Percentiles rank a stretch among this genome's conserved stretches.
phyloP scores from a whole-genome alignment of 2,329 filamentous ascomycete genomes.

The Falciphora oryzae region DNA sequence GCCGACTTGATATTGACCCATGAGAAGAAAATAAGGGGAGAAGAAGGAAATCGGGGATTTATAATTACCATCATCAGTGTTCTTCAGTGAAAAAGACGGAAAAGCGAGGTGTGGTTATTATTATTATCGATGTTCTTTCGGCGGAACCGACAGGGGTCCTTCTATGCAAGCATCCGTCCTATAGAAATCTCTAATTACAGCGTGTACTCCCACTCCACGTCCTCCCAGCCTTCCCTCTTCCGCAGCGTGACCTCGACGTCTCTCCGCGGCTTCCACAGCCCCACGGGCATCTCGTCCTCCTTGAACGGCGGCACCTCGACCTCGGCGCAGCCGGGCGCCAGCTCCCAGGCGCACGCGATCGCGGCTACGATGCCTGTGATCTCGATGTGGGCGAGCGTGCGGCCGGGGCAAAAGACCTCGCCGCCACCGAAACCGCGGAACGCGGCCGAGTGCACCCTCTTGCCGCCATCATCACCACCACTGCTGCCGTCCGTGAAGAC shows the following conservation, averaged over 20 bases:
- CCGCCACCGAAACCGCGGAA: constrained; percentile 29
- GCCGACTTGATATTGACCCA: too few relatives aligned
- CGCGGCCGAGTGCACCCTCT: constrained; percentile 18
- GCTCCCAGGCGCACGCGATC: neutral
- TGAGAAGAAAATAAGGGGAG: too few relatives aligned
- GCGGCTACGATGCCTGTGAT: constrained; percentile 19
- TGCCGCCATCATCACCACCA: constrained; percentile 24
- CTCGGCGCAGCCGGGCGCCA: constrained; percentile 19
- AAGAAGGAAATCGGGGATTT: too few relatives aligned
- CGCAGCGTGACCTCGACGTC: constrained; percentile 11
- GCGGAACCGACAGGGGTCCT: too few relatives aligned
- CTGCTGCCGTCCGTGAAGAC: neutral
- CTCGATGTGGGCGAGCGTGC: constrained; percentile 26
- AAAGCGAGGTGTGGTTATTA: too few relatives aligned
- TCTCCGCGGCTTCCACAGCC: too few relatives aligned
- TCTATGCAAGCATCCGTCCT: too few relatives aligned
- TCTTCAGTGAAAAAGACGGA: too few relatives aligned
- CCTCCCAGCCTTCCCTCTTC: constrained; percentile 20
- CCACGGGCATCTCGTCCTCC: constrained; percentile 4
- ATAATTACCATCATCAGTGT: too few relatives aligned
- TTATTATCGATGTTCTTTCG: too few relatives aligned
- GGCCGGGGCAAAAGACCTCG: constrained; percentile 26
- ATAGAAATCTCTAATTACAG: too few relatives aligned
- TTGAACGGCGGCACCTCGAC: constrained; percentile 15
- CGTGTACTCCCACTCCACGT: constrained; percentile 18